Percentiles rank a stretch among this genome's conserved stretches.
Conservation (phyloP, 2,329 filamentous ascomycete genomes). For the Cryoendolithus antarcticus region DNA sequence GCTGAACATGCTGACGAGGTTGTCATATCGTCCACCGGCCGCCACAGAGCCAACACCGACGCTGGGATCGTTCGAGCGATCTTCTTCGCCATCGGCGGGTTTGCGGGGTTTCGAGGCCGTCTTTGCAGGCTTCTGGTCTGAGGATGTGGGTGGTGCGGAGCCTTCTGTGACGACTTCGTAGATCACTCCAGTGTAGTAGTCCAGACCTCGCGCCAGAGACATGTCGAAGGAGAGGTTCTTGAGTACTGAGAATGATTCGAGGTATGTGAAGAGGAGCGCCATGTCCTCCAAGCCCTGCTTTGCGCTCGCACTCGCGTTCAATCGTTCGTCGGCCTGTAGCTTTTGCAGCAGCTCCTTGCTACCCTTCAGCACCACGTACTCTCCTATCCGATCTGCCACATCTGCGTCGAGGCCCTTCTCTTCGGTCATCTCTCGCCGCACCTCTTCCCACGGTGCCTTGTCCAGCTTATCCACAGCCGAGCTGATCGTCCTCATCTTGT, state of each 20-base stretch:
- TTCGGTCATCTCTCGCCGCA: slow-evolving; percentile 84
- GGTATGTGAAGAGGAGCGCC: slow-evolving; percentile 66
- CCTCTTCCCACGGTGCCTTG: slow-evolving; percentile 77
- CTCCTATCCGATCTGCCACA: slow-evolving; percentile 77
- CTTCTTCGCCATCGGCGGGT: slow-evolving; percentile 41
- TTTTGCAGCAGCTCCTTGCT: slow-evolving; percentile 60
- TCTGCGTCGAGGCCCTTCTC: slow-evolving; percentile 70
- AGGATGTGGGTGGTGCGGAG: slow-evolving; percentile 44
- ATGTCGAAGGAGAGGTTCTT: slow-evolving; percentile 78
- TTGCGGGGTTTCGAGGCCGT: slow-evolving; percentile 39
- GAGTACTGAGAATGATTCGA: slow-evolving; percentile 62
- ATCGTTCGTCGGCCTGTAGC: slow-evolving; percentile 53
- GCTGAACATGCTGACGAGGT: slow-evolving; percentile 87
- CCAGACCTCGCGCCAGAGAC: slow-evolving; percentile 77
- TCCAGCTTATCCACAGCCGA: slow-evolving; percentile 94
- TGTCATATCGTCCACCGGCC: slow-evolving; percentile 82
- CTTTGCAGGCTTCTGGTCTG: slow-evolving; percentile 31
- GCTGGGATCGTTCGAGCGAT: slow-evolving; percentile 65
- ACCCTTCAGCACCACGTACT: slow-evolving; percentile 69
- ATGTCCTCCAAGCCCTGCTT: slow-evolving; percentile 73
- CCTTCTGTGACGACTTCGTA: slow-evolving; percentile 81
- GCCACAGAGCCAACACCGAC: slow-evolving; percentile 79
- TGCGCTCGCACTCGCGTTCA: slow-evolving; percentile 61
- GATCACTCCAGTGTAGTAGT: slow-evolving; percentile 85
- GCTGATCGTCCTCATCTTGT: slow-evolving; percentile 80